Conservation (phyloP, 164 flowering plant species). For the Kingdonia uniflora region DNA sequence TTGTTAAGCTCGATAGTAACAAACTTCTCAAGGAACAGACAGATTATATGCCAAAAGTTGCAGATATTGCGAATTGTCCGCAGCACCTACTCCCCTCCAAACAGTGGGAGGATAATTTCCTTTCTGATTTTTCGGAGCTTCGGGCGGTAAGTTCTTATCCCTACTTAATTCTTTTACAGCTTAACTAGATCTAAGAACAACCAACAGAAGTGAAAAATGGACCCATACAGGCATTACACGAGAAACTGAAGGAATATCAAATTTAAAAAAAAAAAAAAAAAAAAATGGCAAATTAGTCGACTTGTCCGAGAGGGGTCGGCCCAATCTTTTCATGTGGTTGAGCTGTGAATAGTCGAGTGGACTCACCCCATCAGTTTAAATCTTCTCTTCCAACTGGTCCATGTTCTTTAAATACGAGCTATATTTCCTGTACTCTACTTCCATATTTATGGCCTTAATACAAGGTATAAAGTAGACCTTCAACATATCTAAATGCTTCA, state of each 20-base stretch:
- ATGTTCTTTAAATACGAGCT: no score
- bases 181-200: neutral
- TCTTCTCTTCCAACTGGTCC: no score
- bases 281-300: no score
- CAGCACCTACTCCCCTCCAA: constrained; percentile 58
- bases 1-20: constrained; percentile 45
- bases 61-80: constrained; percentile 66
- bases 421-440: no score
- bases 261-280: neutral
- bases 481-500: no score
- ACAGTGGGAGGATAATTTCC: constrained; percentile 76
- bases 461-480: no score
- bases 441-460: no score
- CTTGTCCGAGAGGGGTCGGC: no score
- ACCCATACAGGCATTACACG: neutral
- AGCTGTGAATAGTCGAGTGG: no score
- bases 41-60: constrained; percentile 81
- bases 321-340: no score
- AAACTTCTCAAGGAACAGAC: constrained; percentile 54
- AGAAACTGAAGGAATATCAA: neutral
- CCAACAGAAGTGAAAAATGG: neutral
- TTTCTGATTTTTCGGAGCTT: constrained; percentile 61
- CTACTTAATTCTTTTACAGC: neutral
- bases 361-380: no score
- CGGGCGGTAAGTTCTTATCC: constrained; percentile 38